A percentile compares a stretch with the other conserved stretches of the same genome.
phyloP scores from a whole-genome alignment of 495 filamentous ascomycete species.

The Aeminium ludgeri region DNA sequence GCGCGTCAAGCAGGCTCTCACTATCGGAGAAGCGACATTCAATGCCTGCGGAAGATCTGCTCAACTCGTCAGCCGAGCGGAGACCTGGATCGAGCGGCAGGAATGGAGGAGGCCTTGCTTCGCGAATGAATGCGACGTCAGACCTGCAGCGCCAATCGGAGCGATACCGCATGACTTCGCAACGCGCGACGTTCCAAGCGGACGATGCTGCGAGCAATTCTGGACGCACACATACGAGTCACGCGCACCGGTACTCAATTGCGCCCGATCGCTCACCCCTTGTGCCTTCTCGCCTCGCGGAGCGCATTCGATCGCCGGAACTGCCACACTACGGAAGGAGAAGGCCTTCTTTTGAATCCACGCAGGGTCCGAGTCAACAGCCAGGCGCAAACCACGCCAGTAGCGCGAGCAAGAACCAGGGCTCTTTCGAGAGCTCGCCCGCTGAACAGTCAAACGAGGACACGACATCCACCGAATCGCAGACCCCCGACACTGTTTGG shows the following conservation, averaged over 20 bases:
- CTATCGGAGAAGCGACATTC: constrained; percentile 6
- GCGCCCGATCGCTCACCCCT: not conserved
- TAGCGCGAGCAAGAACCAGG: constrained; percentile 29
- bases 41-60: constrained; percentile 1
- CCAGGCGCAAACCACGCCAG: too few species aligned
- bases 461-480: constrained; percentile 72
- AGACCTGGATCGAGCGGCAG: constrained; percentile 11
- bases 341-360: constrained; percentile 11
- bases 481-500: constrained; percentile 85
- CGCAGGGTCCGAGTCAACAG: too few species aligned
- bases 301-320: constrained; percentile 7
- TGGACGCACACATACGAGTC: constrained; percentile 4
- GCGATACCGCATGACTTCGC: not conserved
- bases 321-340: constrained; percentile 10
- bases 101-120: constrained; percentile 1
- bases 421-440: constrained; percentile 33
- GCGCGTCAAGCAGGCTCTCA: constrained; percentile 4
- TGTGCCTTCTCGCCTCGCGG: constrained; percentile 1
- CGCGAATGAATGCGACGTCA: constrained; percentile 1
- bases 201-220: constrained; percentile 9
- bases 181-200: not conserved
- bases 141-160: constrained; percentile 5
- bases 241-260: not conserved
- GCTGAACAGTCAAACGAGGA: constrained; percentile 28
- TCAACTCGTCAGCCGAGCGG: constrained; percentile 3